A percentile compares a stretch with the other conserved stretches of the same genome.
phyloP scores from a whole-genome alignment of 345 rosid genomes.

The Brassica cretica region DNA sequence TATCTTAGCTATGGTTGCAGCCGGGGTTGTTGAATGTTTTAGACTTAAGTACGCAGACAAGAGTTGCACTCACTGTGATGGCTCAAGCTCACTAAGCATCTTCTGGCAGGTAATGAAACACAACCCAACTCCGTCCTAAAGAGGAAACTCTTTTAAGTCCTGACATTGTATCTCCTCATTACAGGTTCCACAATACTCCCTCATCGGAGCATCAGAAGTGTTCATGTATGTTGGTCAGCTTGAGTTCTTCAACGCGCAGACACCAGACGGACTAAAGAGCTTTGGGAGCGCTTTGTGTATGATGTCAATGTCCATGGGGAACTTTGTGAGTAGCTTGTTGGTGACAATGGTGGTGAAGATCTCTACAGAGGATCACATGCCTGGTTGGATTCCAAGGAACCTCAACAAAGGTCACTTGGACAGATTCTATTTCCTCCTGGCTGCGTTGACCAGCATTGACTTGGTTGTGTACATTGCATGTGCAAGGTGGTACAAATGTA shows the following conservation, averaged over 20 bases:
- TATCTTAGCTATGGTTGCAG: conserved; percentile 80
- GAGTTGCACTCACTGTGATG: conserved; percentile 74
- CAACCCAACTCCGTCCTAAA: not conserved
- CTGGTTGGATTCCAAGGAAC: conserved; percentile 97
- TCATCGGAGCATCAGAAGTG: conserved; percentile 97
- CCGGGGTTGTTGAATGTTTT: conserved; percentile 83
- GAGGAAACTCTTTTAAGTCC: not conserved
- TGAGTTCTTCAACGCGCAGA: conserved; percentile 93
- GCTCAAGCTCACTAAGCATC: conserved; percentile 94
- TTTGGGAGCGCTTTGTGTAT: conserved; percentile 94
- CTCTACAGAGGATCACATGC: conserved; percentile 81
- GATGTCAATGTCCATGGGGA: conserved; percentile 95
- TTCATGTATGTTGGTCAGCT: conserved; percentile 98
- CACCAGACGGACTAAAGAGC: conserved; percentile 96
- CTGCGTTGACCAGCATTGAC: conserved; percentile 68
- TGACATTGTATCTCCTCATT: not conserved
- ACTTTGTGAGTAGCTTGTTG: conserved; percentile 95
- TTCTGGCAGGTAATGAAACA: conserved; percentile 75
- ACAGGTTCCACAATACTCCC: conserved; percentile 86
- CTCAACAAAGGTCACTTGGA: conserved; percentile 96
- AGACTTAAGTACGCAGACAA: conserved; percentile 65
- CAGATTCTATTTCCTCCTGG: conserved; percentile 88
- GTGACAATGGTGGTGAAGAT: conserved; percentile 94
- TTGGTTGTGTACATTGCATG: conserved; percentile 61
- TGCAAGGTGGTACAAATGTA: conserved; percentile 87